A percentile compares a stretch with the other conserved stretches of the same genome.
Evolutionary conservation across 2,329 filamentous ascomycete species (phyloP).

Genomic region (Dichotomopilus funicola): DNA sequence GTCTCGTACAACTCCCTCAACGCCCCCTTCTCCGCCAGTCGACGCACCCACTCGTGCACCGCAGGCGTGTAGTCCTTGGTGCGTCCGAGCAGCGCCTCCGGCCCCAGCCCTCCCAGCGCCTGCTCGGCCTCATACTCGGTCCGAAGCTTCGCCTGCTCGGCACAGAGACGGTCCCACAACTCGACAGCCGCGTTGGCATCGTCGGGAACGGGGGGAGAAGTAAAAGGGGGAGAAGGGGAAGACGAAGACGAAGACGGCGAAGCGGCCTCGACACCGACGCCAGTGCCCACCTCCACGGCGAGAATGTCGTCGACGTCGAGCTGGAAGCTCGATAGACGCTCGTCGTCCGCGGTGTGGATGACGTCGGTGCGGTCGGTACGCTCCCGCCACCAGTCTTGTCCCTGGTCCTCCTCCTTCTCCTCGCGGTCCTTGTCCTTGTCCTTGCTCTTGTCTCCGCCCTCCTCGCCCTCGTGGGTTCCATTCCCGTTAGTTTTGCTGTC

Average conservation of each 20-base stretch:
- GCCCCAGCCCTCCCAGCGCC: conserved; percentile 30
- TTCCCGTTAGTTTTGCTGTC: background rate
- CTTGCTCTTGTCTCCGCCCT: no score
- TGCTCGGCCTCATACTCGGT: conserved; percentile 24
- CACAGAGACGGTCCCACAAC: conserved; percentile 1
- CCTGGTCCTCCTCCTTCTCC: no score
- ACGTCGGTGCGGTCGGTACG: background rate
- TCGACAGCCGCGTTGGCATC: background rate
- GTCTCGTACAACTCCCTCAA: conserved; percentile 39
- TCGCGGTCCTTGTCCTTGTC: no score
- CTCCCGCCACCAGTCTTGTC: background rate
- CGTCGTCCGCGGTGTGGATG: background rate
- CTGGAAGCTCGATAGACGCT: conserved; percentile 7
- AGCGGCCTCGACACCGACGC: no score
- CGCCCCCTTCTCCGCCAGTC: conserved; percentile 59
- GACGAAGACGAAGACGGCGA: background rate
- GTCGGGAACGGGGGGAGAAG: background rate
- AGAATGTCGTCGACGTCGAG: conserved; percentile 10
- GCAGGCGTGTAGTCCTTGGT: conserved; percentile 64
- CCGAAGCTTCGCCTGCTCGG: conserved; percentile 8
- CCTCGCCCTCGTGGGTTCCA: no score
- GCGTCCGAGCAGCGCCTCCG: conserved; percentile 32
- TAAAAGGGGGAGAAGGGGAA: background rate
- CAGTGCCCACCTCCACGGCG: background rate
- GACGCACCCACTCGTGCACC: conserved; percentile 62